Evolutionary conservation across 2,329 filamentous ascomycete genomes (phyloP).

Genomic region (Trichoderma sp.): DNA sequence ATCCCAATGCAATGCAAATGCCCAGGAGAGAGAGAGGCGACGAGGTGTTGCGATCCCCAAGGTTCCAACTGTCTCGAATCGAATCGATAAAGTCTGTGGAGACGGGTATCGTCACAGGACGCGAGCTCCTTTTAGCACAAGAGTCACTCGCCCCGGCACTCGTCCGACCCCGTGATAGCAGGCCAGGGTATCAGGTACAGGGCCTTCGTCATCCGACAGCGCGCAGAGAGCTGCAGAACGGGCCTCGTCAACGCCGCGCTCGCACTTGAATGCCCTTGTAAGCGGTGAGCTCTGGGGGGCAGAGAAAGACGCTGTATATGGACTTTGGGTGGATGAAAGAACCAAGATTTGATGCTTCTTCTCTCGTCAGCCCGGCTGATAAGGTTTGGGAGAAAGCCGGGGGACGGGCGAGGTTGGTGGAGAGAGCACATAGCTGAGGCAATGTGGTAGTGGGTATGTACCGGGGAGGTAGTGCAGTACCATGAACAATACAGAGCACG

Average conservation of each 20-base stretch:
- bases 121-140: constrained; percentile 23
- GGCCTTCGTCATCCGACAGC: constrained; percentile 21
- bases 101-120: constrained; percentile 25
- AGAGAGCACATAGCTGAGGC: constrained; percentile 2
- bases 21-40: not conserved
- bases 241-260: not conserved
- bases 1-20: not conserved
- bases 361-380: constrained; percentile 4
- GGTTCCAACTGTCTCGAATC: constrained; percentile 8
- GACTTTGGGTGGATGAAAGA: not conserved
- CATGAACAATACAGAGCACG: not conserved
- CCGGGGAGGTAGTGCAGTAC: not conserved
- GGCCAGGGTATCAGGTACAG: constrained; percentile 13
- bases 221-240: not conserved
- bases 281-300: constrained; percentile 7
- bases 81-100: constrained; percentile 23
- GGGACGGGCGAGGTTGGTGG: constrained; percentile 7
- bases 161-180: constrained; percentile 24
- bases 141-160: constrained; percentile 24
- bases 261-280: not conserved
- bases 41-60: not conserved
- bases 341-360: not conserved
- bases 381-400: constrained; percentile 11
- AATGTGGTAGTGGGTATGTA: not conserved
- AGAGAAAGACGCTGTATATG: not conserved